Conservation (phyloP, 2,329 filamentous ascomycete species). For the Calonectria crousiana region DNA sequence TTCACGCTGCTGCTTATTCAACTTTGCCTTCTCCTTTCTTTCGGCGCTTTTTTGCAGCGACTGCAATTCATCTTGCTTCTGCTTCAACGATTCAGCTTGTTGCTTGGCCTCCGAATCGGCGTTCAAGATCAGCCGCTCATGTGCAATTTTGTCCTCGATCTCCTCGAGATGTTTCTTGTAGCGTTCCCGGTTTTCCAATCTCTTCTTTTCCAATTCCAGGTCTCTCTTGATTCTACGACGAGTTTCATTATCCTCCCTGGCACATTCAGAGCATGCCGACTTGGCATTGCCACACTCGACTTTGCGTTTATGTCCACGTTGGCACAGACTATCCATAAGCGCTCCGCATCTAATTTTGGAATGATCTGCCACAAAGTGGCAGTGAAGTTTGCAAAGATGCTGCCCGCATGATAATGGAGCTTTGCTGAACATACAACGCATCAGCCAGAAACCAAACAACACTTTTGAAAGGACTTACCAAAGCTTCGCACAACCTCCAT, state of each 20-base stretch:
- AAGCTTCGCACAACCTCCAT: constrained; percentile 75
- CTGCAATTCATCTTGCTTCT: constrained; percentile 61
- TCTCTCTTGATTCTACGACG: constrained; percentile 59
- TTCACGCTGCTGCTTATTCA: neutral
- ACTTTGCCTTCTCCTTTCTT: constrained; percentile 31
- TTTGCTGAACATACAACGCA: constrained; percentile 52
- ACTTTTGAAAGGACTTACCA: constrained; percentile 61
- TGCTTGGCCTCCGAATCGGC: constrained; percentile 59
- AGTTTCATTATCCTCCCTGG: constrained; percentile 59
- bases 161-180: constrained; percentile 60
- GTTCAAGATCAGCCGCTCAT: constrained; percentile 57
- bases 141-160: constrained; percentile 67
- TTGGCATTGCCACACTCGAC: constrained; percentile 59
- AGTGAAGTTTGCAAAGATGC: constrained; percentile 70
- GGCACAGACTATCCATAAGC: constrained; percentile 60
- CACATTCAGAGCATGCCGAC: constrained; percentile 63
- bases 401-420: constrained; percentile 65
- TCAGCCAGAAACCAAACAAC: neutral
- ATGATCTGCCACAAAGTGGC: constrained; percentile 73
- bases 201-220: constrained; percentile 62
- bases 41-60: constrained; percentile 50
- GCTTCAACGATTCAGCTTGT: constrained; percentile 56
- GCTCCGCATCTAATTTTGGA: constrained; percentile 55
- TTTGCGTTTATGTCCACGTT: constrained; percentile 61
- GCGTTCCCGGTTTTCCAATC: constrained; percentile 56